phyloP scores from a whole-genome alignment of 495 filamentous ascomycete species.

The Jackrogersella minutella region DNA sequence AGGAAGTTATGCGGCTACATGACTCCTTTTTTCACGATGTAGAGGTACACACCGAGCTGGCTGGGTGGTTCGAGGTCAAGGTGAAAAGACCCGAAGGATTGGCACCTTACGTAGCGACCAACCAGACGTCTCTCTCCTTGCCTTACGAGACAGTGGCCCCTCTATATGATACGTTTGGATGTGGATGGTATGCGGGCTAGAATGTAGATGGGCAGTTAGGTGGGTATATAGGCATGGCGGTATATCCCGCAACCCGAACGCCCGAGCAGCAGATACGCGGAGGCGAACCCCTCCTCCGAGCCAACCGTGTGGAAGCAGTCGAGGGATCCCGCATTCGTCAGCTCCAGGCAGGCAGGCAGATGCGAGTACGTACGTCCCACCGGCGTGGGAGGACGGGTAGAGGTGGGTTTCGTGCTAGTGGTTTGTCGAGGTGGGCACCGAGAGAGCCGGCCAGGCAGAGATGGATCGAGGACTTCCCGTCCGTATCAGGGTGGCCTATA shows the following conservation, averaged over 20 bases:
- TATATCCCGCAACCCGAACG: conserved; percentile 1
- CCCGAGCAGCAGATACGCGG: not conserved
- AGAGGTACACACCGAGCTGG: too few relatives aligned
- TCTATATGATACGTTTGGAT: too few relatives aligned
- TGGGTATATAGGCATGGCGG: not conserved
- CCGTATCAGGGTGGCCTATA: too few relatives aligned
- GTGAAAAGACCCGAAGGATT: not conserved
- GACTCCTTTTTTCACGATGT: too few relatives aligned
- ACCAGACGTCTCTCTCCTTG: not conserved
- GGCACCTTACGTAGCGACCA: not conserved
- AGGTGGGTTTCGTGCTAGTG: too few relatives aligned
- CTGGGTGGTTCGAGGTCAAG: not conserved
- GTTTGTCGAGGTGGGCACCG: too few relatives aligned
- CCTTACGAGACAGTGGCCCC: not conserved
- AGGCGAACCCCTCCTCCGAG: not conserved
- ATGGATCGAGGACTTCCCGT: too few relatives aligned
- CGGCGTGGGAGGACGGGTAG: too few relatives aligned
- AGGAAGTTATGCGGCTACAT: too few relatives aligned
- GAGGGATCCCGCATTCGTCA: not conserved
- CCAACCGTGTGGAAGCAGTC: not conserved
- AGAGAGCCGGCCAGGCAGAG: not conserved
- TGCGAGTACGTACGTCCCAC: not conserved
- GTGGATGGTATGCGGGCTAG: not conserved
- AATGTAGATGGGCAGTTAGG: not conserved
- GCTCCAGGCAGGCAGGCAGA: not conserved